Base-by-base conservation (phyloP, 176 grass and related monocot genomes). In the Poa annua region DNA sequence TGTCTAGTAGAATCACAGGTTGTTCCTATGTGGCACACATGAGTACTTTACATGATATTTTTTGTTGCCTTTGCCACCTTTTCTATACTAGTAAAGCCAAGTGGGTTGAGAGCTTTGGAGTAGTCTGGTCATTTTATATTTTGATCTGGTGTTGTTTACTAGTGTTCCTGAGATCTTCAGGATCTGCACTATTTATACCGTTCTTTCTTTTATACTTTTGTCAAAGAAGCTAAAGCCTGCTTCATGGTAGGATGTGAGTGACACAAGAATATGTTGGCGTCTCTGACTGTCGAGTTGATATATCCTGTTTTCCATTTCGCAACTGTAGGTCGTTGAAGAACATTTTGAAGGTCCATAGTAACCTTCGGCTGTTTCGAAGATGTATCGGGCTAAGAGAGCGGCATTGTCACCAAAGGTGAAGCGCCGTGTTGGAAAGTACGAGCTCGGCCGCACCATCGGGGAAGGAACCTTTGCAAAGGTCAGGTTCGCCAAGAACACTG, bases 401-500 rank as follows among this genome's bases (percentile, higher is more conserved):
- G 93, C 93, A 85, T 80, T 89, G 48, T 81, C 92, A 62, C 81
- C 80, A 35, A 99, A 93, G 84, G 91, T 99, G 85, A 99, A 93
- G 84, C 92, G 96, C 10, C 80, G 84, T 74, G 96, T 99, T 2
- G 96, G 96, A 13, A 99, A 96, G 75, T 99, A 93, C 81, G 96
- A 99, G 69, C 89, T 99, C 3, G 96, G 96, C 9, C 93, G 93
- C 29, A 99, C 91, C 42, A 93, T 99, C 48, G 96, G 96, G 4
- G 96, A 99, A 86, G 96, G 96, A 85, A 81, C 91, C 64, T 99
- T 99, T 42, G 96, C 93, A 32, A 99, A 99, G 71, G 96, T 99
- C 50, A 92, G 91, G 41, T 94, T 99, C 85, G 96, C 96, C 0
- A 99, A 67, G 86, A 96, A 99, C 82, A 86, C 83, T 11, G 93